These are phyloP conservation scores for Rhizomucor pusillus DNA, from an alignment of 371 early-diverging fungal species.

Conservation along the genomic window DNA sequence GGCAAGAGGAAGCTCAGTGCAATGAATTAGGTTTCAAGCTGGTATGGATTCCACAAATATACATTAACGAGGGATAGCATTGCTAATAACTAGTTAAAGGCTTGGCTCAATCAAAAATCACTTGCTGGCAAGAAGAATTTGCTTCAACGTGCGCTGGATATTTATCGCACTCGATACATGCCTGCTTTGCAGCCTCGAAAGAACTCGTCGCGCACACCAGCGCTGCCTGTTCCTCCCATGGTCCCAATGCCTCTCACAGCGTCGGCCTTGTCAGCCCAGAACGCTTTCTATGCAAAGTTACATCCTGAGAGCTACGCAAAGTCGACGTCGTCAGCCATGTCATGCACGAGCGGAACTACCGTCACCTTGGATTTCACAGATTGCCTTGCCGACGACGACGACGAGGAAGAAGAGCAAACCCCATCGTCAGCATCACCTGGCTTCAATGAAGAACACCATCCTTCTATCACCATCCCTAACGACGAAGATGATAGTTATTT, in stretches of 20 bases:
- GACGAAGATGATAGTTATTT: too few relatives aligned
- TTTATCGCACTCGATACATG: conserved; percentile 43
- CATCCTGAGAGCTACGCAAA: conserved; percentile 7
- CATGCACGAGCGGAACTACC: conserved; percentile 35
- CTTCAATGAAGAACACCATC: neutral
- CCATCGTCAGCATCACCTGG: neutral
- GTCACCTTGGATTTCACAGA: conserved; percentile 36
- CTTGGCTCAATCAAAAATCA: conserved; percentile 47
- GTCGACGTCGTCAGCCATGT: conserved; percentile 13
- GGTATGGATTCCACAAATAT: conserved; percentile 20
- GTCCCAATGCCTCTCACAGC: conserved; percentile 26
- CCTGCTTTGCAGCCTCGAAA: conserved; percentile 45
- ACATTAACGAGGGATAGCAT: conserved; percentile 2
- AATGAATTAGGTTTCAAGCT: conserved; percentile 53
- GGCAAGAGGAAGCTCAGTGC: conserved; percentile 42
- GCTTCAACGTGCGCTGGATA: conserved; percentile 48
- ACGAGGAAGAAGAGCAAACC: conserved; percentile 6
- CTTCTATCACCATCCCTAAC: neutral
- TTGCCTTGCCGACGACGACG: conserved; percentile 44
- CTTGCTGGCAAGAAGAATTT: conserved; percentile 44
- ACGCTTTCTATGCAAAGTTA: conserved; percentile 25
- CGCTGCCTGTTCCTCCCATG: conserved; percentile 18
- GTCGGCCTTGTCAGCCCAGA: conserved; percentile 38
- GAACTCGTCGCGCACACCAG: conserved; percentile 22
- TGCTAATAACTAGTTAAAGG: conserved; percentile 20